Conservation (phyloP, 2,329 filamentous ascomycete genomes). For the Paracoccidioides brasiliensis region DNA sequence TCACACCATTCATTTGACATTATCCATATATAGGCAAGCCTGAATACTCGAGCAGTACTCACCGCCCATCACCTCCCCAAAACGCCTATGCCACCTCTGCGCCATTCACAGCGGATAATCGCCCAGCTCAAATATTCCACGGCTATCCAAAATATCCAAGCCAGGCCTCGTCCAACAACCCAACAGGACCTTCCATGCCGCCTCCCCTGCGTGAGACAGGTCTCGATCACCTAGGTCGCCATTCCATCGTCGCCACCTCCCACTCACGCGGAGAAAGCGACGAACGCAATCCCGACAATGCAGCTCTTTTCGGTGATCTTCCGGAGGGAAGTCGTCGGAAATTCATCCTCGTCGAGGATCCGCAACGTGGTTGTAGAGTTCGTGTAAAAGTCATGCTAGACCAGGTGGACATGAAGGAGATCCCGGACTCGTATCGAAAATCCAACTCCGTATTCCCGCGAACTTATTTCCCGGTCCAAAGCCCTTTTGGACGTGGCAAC, state of each 20-base stretch:
- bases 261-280: constrained; percentile 17
- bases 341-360: constrained; percentile 91
- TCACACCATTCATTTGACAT: constrained; percentile 12
- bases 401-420: constrained; percentile 84
- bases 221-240: constrained; percentile 32
- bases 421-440: constrained; percentile 89
- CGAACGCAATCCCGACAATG: constrained; percentile 8
- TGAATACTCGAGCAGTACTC: constrained; percentile 38
- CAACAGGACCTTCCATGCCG: constrained; percentile 47
- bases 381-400: constrained; percentile 89
- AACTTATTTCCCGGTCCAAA: constrained; percentile 81
- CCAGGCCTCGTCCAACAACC: constrained; percentile 13
- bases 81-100: constrained; percentile 31
- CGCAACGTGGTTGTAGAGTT: constrained; percentile 64
- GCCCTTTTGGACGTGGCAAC: constrained; percentile 56
- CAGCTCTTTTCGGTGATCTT: constrained; percentile 71
- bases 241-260: constrained; percentile 22
- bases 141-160: constrained; percentile 55
- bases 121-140: constrained; percentile 61
- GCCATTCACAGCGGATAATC: constrained; percentile 50
- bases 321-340: constrained; percentile 87
- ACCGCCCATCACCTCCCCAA: constrained; percentile 51
- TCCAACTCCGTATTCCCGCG: constrained; percentile 80
- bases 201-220: constrained; percentile 47
- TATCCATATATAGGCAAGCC: constrained; percentile 24